Conservation (phyloP, 768 basidiomycete genomes). For the Mycena belliarum region DNA sequence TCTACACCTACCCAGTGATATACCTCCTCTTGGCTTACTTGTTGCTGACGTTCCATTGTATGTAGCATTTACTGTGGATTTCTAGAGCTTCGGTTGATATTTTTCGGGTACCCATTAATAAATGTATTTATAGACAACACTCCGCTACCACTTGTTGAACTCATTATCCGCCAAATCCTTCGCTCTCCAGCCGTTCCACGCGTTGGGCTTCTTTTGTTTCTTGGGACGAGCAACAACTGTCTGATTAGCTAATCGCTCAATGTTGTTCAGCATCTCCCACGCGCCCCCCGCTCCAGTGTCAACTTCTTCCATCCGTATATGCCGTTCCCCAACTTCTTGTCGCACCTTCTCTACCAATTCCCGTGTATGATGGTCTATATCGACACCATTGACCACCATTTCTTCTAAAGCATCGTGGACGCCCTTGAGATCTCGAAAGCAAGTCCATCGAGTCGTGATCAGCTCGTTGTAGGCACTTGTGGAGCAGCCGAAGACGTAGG, state of each 20-base stretch:
- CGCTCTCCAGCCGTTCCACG: constrained; percentile 53
- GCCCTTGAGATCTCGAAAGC: constrained; percentile 79
- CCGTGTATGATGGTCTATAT: constrained; percentile 60
- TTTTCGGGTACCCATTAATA: neutral
- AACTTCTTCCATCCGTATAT: constrained; percentile 52
- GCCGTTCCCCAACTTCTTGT: constrained; percentile 58
- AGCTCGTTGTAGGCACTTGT: constrained; percentile 88
- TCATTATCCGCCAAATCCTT: constrained; percentile 31
- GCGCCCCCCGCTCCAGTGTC: constrained; percentile 50
- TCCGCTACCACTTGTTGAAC: constrained; percentile 35
- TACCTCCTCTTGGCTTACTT: neutral
- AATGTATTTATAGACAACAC: neutral
- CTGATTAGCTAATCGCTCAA: constrained; percentile 43
- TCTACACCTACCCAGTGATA: constrained; percentile 8
- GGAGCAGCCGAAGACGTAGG: constrained; percentile 89
- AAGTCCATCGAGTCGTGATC: constrained; percentile 80
- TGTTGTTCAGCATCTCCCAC: constrained; percentile 49
- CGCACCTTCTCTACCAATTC: constrained; percentile 63
- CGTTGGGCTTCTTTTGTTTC: constrained; percentile 10
- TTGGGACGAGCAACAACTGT: neutral
- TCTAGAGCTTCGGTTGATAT: constrained; percentile 12
- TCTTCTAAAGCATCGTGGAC: constrained; percentile 74
- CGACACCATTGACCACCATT: constrained; percentile 81
- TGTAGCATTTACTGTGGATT: constrained; percentile 13
- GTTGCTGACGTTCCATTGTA: constrained; percentile 1